A percentile compares a stretch with the other conserved stretches of the same genome.
These are phyloP conservation scores for Hypoxylon sp. DNA, from an alignment of 2,329 filamentous ascomycete species.

Conservation along the genomic window DNA sequence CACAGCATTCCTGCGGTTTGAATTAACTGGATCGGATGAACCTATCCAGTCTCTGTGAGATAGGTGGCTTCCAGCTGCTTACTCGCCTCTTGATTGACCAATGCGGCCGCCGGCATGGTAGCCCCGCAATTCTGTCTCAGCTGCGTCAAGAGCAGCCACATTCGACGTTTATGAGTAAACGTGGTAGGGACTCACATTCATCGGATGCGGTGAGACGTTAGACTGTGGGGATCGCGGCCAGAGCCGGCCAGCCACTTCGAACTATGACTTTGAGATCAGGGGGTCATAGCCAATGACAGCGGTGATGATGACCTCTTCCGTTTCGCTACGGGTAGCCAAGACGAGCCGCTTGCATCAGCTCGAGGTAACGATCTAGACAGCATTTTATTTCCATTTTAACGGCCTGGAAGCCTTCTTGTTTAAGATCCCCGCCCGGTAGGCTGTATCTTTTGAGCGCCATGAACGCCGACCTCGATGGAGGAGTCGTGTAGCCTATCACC, in stretches of 20 bases:
- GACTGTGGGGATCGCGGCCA: constrained; percentile 3
- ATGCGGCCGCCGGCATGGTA: constrained; percentile 4
- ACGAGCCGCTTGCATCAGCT: constrained; percentile 16
- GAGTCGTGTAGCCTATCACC: constrained; percentile 5
- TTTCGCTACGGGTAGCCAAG: constrained; percentile 4
- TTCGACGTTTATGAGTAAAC: not conserved
- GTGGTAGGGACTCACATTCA: constrained; percentile 6
- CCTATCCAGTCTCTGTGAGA: not conserved
- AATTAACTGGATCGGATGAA: not conserved
- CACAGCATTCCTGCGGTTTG: not conserved
- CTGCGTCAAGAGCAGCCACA: constrained; percentile 18
- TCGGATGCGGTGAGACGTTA: constrained; percentile 19
- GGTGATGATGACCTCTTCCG: constrained; percentile 20
- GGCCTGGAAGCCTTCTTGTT: constrained; percentile 1
- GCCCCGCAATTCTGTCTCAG: constrained; percentile 9
- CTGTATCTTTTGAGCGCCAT: constrained; percentile 8
- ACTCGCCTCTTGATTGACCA: not conserved
- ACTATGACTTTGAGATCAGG: constrained; percentile 11
- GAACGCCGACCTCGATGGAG: constrained; percentile 14
- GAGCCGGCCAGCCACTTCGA: not conserved
- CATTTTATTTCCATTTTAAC: constrained; percentile 10
- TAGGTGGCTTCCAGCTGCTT: not conserved
- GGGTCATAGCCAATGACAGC: constrained; percentile 13
- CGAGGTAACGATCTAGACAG: constrained; percentile 2
- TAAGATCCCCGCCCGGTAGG: not conserved